phyloP scores from a whole-genome alignment of 2,329 filamentous ascomycete species.

The Cercospora sp. region DNA sequence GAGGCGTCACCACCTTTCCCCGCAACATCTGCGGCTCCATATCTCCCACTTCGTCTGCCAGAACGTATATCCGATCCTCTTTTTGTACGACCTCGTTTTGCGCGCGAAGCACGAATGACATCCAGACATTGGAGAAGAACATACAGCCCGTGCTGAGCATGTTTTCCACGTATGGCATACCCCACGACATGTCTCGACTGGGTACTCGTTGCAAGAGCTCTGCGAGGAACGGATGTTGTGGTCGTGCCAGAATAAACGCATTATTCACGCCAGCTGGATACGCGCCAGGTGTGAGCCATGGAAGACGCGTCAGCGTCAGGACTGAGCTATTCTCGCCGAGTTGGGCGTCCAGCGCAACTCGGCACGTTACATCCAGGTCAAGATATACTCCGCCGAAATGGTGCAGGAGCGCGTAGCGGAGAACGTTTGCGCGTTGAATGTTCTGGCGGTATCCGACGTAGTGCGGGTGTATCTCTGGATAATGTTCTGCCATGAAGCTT shows the following conservation, averaged over 20 bases:
- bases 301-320: slow-evolving; percentile 26
- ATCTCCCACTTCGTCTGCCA: slow-evolving; percentile 30
- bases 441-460: slow-evolving; percentile 33
- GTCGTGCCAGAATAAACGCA: slow-evolving; percentile 35
- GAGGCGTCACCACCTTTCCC: slow-evolving; percentile 31
- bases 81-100: slow-evolving; percentile 11
- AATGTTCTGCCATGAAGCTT: slow-evolving; percentile 30
- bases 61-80: slow-evolving; percentile 29
- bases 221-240: slow-evolving; percentile 31
- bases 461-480: slow-evolving; percentile 30
- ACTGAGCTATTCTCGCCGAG: slow-evolving; percentile 8
- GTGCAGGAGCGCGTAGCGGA: slow-evolving; percentile 35
- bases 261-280: slow-evolving; percentile 38
- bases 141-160: slow-evolving; percentile 38
- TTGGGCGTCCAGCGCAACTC: slow-evolving; percentile 26
- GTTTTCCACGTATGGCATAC: slow-evolving; percentile 36
- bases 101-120: slow-evolving; percentile 26
- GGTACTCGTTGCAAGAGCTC: slow-evolving; percentile 27
- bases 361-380: slow-evolving; percentile 35
- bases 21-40: slow-evolving; percentile 34
- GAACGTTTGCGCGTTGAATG: slow-evolving; percentile 36
- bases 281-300: slow-evolving; percentile 33
- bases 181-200: slow-evolving; percentile 29
- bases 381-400: slow-evolving; percentile 36
- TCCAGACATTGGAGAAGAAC: slow-evolving; percentile 36